A percentile compares a stretch with the other conserved stretches of the same genome.
phyloP scores from a whole-genome alignment of 2,329 filamentous ascomycete genomes.

The Chrysosphaeria jannelii region DNA sequence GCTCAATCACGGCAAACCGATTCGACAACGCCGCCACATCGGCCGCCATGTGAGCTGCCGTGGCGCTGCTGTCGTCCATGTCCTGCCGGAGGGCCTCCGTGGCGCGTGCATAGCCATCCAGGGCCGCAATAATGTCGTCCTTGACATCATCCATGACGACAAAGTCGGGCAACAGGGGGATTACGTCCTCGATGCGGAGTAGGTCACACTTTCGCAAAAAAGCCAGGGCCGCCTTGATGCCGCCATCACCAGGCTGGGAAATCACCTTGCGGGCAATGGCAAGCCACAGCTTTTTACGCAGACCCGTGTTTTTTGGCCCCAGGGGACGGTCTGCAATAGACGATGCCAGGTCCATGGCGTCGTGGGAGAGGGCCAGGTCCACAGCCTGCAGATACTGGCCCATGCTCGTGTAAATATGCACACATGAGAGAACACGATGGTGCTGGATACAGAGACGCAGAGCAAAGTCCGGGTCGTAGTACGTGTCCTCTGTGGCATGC shows the following conservation, averaged over 20 bases:
- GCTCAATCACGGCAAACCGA: slow-evolving; percentile 86
- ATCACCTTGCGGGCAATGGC: slow-evolving; percentile 89
- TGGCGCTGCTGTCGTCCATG: slow-evolving; percentile 83
- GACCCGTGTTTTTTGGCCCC: slow-evolving; percentile 39
- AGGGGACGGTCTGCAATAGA: slow-evolving; percentile 68
- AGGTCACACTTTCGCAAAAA: slow-evolving; percentile 80
- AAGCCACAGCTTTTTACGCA: slow-evolving; percentile 87
- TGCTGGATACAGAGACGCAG: slow-evolving; percentile 86
- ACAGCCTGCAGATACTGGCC: slow-evolving; percentile 81
- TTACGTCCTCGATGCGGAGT: slow-evolving; percentile 81
- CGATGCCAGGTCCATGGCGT: slow-evolving; percentile 68
- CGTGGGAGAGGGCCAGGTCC: slow-evolving; percentile 66
- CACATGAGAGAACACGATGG: slow-evolving; percentile 72
- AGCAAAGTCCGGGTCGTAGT: slow-evolving; percentile 93
- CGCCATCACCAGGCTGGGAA: slow-evolving; percentile 20
- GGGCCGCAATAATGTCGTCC: slow-evolving; percentile 77
- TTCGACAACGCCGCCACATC: slow-evolving; percentile 68
- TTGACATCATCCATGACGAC: slow-evolving; percentile 98
- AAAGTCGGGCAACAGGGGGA: slow-evolving; percentile 96
- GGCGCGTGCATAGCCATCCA: slow-evolving; percentile 76
- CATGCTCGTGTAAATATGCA: slow-evolving; percentile 95
- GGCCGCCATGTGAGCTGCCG: slow-evolving; percentile 65
- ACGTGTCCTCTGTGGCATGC: no score
- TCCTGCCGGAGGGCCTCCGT: slow-evolving; percentile 73
- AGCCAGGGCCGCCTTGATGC: slow-evolving; percentile 79